phyloP scores from a whole-genome alignment of 768 basidiomycete genomes.

The Amanita rimosa region DNA sequence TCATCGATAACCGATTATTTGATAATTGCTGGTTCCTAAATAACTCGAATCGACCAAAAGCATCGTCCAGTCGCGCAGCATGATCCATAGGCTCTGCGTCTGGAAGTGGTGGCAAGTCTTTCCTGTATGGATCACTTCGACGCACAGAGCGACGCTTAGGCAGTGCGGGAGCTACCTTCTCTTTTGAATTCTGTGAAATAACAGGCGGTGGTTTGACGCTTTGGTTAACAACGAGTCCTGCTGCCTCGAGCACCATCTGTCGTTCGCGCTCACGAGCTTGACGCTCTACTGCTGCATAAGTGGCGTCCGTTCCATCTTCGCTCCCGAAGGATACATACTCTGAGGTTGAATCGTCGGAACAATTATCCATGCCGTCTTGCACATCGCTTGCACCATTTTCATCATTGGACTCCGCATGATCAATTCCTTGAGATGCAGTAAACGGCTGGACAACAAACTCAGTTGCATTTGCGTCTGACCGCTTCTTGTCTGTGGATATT shows the following conservation, averaged over 20 bases:
- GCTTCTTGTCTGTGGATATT: neutral
- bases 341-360: slow-evolving; percentile 20
- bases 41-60: slow-evolving; percentile 84
- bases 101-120: slow-evolving; percentile 49
- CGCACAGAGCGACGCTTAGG: slow-evolving; percentile 18
- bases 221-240: slow-evolving; percentile 70
- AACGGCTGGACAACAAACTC: slow-evolving; percentile 5
- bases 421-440: slow-evolving; percentile 4
- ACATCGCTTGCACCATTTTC: slow-evolving; percentile 12
- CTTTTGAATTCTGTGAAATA: slow-evolving; percentile 19
- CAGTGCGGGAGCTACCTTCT: slow-evolving; percentile 42
- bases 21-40: slow-evolving; percentile 44
- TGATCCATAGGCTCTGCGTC: slow-evolving; percentile 24
- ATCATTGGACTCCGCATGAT: slow-evolving; percentile 13
- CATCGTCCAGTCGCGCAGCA: slow-evolving; percentile 55
- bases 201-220: slow-evolving; percentile 41
- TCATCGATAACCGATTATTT: slow-evolving; percentile 1
- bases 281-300: slow-evolving; percentile 38
- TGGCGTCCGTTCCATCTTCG: slow-evolving; percentile 14
- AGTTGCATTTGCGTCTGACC: neutral
- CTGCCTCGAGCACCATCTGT: slow-evolving; percentile 76
- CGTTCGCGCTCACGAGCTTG: slow-evolving; percentile 64
- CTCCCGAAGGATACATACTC: slow-evolving; percentile 31
- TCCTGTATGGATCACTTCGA: slow-evolving; percentile 11
- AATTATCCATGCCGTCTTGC: slow-evolving; percentile 13